phyloP scores from a whole-genome alignment of 2,329 filamentous ascomycete species.

The Eutypa lata region DNA sequence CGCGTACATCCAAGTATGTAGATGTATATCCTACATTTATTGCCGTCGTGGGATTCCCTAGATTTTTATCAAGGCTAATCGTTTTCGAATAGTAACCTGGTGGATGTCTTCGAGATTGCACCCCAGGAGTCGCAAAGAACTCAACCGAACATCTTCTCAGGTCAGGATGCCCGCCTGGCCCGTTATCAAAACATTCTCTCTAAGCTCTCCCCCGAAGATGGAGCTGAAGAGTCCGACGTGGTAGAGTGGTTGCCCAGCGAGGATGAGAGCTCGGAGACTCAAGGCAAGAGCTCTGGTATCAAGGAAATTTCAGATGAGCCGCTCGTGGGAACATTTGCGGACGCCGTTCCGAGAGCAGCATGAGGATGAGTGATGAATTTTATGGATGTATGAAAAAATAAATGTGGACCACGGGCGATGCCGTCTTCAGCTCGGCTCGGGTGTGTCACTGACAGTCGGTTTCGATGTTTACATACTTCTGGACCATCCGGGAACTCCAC shows the following conservation, averaged over 20 bases:
- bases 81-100: conserved; percentile 53
- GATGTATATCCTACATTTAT: conserved; percentile 1
- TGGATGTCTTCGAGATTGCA: conserved; percentile 65
- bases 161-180: conserved; percentile 53
- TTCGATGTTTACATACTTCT: background rate
- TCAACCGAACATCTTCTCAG: conserved; percentile 34
- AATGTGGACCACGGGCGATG: background rate
- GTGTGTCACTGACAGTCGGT: background rate
- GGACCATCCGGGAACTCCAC: background rate
- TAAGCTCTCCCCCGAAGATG: conserved; percentile 50
- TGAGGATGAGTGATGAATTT: conserved; percentile 20
- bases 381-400: conserved; percentile 1
- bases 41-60: background rate
- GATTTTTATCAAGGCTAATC: conserved; percentile 22
- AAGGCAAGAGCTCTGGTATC: conserved; percentile 35
- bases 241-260: conserved; percentile 54
- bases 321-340: conserved; percentile 59
- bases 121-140: conserved; percentile 41
- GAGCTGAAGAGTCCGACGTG: conserved; percentile 24
- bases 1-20: conserved; percentile 62
- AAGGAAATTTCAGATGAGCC: conserved; percentile 39
- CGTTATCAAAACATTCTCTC: conserved; percentile 62
- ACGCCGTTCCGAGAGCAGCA: conserved; percentile 53
- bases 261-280: conserved; percentile 46
- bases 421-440: background rate